Base-by-base conservation (phyloP, 2,329 filamentous ascomycete species). In the Aspergillus felis region DNA sequence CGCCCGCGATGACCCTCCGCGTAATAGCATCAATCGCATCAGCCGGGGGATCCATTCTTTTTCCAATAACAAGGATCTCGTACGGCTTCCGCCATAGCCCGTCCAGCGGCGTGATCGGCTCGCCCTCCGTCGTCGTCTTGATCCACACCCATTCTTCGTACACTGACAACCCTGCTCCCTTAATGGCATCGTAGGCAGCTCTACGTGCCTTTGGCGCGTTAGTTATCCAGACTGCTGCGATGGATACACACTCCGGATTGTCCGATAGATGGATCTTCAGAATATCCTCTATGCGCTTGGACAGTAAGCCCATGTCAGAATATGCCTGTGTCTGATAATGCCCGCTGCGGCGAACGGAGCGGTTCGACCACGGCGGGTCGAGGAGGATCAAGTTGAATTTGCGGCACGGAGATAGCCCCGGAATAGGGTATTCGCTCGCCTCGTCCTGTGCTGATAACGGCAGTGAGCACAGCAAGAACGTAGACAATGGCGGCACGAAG, bases 131-230 rank as follows among this genome's bases (percentile, higher is more conserved):
- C 0, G 84, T 87, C 1, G 77, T 81, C 68, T 88, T 88, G 54
- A 86, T 67, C 85, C 85, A 88, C 3, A 86, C 66, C 85, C 85
- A 87, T 70, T 87, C 84, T 62, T 87, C 84, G 4, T 74, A 65
- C 7, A 86, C 63, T 2, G 71, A 64, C 3, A 87, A 73, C 5
- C 79, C 80, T 66, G 79, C 79, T 4, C 61, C 64, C 10, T 72
- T 69, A 0, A 85, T 51, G 57, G 76, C 47, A 61, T 74, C 47
- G 67, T 81, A 59, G 70, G 78, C 80, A 17, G 78, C 70, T 2
- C 75, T 69, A 4, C 83, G 76, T 14, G 84, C 68, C 20, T 78
- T 77, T 17, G 73, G 68, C 35, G 81, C 83, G 68, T 87, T 87
- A 0, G 85, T 87, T 53, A 85, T 81, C 85, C 85, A 87, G 22